These are phyloP conservation scores for Rhizopogon rudus DNA, from an alignment of 768 basidiomycete species.

Conservation along the genomic window DNA sequence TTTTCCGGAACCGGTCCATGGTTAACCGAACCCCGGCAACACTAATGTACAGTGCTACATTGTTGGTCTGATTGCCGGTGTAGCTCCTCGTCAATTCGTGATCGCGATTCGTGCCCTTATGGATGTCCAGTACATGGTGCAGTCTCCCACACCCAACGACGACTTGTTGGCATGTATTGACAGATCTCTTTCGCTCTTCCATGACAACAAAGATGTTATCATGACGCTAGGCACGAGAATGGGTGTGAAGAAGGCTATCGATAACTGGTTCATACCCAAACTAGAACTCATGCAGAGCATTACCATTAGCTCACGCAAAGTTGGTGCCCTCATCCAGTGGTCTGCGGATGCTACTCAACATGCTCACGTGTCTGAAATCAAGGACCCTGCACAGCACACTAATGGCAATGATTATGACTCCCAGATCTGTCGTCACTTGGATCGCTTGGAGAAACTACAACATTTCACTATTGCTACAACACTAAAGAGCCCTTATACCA, in stretches of 20 bases:
- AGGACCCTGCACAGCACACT: conserved; percentile 21
- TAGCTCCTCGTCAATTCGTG: conserved; percentile 24
- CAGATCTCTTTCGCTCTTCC: conserved; percentile 23
- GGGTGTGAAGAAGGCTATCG: conserved; percentile 14
- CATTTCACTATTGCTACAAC: conserved; percentile 18
- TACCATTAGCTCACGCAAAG: conserved; percentile 17
- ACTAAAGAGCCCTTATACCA: conserved; percentile 5
- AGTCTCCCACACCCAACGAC: conserved; percentile 24
- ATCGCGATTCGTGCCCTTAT: conserved; percentile 28
- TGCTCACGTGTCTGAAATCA: conserved; percentile 28
- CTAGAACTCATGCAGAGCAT: conserved; percentile 35
- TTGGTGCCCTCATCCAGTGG: conserved; percentile 29
- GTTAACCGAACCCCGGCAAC: too few relatives aligned
- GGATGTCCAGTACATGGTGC: conserved; percentile 34
- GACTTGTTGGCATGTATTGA: conserved; percentile 10
- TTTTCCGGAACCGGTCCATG: too few relatives aligned
- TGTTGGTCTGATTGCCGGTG: conserved; percentile 29
- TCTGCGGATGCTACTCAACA: conserved; percentile 32
- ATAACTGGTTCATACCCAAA: conserved; percentile 37
- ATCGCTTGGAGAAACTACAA: conserved; percentile 24
- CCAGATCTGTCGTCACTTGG: conserved; percentile 30
- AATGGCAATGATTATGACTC: conserved; percentile 30
- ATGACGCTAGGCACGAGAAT: conserved; percentile 22
- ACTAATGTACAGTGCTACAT: conserved; percentile 26
- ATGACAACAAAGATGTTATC: conserved; percentile 28